These are phyloP conservation scores for Huntiella decipiens DNA, from an alignment of 2,329 filamentous ascomycete species.

Conservation along the genomic window DNA sequence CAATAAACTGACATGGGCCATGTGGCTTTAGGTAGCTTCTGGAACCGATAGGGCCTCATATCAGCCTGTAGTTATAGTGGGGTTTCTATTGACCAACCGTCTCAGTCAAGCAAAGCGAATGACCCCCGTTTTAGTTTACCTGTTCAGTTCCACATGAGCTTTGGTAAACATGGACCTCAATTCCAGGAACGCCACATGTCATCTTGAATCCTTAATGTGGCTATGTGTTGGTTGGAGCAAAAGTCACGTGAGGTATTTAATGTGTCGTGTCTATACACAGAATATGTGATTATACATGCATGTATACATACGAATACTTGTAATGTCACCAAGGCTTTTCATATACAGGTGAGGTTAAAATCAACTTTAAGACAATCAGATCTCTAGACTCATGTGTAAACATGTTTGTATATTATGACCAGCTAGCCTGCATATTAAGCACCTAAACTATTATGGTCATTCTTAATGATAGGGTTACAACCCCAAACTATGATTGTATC, in stretches of 20 bases:
- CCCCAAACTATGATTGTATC: no score
- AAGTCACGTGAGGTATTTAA: background rate
- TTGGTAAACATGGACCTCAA: background rate
- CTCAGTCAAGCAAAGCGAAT: background rate
- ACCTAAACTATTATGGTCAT: no score
- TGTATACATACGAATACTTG: no score
- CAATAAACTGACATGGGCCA: no score
- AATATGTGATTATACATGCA: background rate
- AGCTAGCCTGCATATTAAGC: no score
- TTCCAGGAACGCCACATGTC: background rate
- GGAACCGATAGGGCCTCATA: background rate
- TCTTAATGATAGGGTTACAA: no score
- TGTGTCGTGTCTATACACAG: background rate
- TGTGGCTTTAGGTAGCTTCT: no score
- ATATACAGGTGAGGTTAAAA: no score
- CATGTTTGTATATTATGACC: no score
- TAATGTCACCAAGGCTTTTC: no score
- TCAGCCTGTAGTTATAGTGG: background rate
- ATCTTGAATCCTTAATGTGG: background rate
- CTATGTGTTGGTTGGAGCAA: background rate
- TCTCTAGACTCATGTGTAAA: background rate
- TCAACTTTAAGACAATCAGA: background rate
- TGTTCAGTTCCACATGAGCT: background rate
- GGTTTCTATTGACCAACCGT: background rate
- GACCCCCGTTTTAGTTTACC: background rate